Conservation (phyloP, 805 yeast species). For the Sugiyamaella mastotermitis region DNA sequence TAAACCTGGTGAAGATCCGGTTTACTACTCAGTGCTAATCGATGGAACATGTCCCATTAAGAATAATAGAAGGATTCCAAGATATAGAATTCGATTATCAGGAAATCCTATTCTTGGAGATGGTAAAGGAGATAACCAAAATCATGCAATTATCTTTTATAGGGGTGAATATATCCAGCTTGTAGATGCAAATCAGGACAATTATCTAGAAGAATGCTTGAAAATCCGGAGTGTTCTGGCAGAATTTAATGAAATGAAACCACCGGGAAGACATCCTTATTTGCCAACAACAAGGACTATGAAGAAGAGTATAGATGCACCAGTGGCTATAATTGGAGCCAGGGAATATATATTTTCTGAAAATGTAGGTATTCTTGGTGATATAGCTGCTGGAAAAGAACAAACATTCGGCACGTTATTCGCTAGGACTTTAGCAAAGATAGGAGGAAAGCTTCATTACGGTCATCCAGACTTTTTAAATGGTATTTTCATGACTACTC, state of each 20-base stretch:
- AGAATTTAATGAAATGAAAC: conserved; percentile 58
- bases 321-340: conserved; percentile 92
- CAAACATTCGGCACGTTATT: conserved; percentile 95
- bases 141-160: conserved; percentile 65
- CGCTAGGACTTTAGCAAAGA: conserved; percentile 87
- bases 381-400: conserved; percentile 95
- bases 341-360: conserved; percentile 93
- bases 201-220: conserved; percentile 74
- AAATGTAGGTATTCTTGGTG: conserved; percentile 87
- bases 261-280: conserved; percentile 18
- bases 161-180: conserved; percentile 79
- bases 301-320: conserved; percentile 25
- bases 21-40: conserved; percentile 55
- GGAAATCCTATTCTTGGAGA: conserved; percentile 83
- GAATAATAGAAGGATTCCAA: conserved; percentile 49
- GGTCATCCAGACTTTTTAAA: conserved; percentile 96
- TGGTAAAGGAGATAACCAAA: conserved; percentile 81
- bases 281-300: conserved; percentile 14
- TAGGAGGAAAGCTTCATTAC: conserved; percentile 91
- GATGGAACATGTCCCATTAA: conserved; percentile 66
- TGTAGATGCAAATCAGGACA: conserved; percentile 80
- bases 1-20: conserved; percentile 6
- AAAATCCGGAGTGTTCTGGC: conserved; percentile 69
- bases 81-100: conserved; percentile 57
- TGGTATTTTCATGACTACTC: conserved; percentile 84